These are phyloP conservation scores for Tricholoma matsutake DNA, from an alignment of 768 basidiomycete genomes.

Conservation along the genomic window DNA sequence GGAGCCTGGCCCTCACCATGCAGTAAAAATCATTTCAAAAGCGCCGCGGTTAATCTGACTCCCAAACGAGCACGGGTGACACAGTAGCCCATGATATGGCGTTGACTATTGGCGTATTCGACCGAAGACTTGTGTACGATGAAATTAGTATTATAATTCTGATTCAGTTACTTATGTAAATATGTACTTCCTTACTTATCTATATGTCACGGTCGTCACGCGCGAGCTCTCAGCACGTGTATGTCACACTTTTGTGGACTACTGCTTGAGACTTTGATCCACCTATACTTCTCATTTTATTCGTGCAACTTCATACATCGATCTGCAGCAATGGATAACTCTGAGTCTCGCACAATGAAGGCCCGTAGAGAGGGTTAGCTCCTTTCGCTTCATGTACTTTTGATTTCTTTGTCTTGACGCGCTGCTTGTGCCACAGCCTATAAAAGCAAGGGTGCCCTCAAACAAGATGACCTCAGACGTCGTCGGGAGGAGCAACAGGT, in stretches of 20 bases:
- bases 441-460: slow-evolving; percentile 88
- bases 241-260: slow-evolving; percentile 17
- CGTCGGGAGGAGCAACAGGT: slow-evolving; percentile 98
- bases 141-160: too few species aligned
- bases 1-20: too few species aligned
- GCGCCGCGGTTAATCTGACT: too few species aligned
- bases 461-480: slow-evolving; percentile 91
- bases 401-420: slow-evolving; percentile 37
- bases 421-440: slow-evolving; percentile 54
- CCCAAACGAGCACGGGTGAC: too few species aligned
- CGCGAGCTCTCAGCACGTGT: slow-evolving; percentile 1
- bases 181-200: too few species aligned
- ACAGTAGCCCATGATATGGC: too few species aligned
- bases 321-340: slow-evolving; percentile 36
- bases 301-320: slow-evolving; percentile 20
- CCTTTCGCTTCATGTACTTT: slow-evolving; percentile 14
- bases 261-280: slow-evolving; percentile 25
- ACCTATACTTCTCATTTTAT: slow-evolving; percentile 21
- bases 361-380: slow-evolving; percentile 67
- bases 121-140: too few species aligned
- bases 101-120: too few species aligned
- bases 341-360: slow-evolving; percentile 69
- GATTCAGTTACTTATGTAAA: too few species aligned
- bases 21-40: too few species aligned
- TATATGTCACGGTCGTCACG: not conserved